These are phyloP conservation scores for Coelastrella sp. DNA, from an alignment of 139 green algal species.

Conservation along the genomic window DNA sequence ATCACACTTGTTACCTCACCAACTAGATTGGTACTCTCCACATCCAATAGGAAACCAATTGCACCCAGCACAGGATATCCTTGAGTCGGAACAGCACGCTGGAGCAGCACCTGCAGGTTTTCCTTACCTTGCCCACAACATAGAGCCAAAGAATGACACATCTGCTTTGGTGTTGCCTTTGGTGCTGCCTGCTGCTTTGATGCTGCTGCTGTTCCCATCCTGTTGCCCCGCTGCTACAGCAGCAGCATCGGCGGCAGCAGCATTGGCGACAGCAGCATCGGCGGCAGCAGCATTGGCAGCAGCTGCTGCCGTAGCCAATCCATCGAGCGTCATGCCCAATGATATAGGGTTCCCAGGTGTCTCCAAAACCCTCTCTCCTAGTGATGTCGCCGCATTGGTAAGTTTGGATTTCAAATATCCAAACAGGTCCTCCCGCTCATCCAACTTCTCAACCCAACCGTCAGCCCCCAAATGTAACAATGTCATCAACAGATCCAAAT, in stretches of 20 bases:
- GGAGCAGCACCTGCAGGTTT: too few relatives aligned
- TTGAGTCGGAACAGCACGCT: too few relatives aligned
- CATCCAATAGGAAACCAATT: too few relatives aligned
- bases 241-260: too few relatives aligned
- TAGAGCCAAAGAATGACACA: conserved; percentile 82
- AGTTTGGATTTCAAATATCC: conserved; percentile 68
- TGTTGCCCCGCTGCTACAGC: not conserved
- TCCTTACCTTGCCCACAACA: conserved; percentile 80
- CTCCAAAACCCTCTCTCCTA: conserved; percentile 82
- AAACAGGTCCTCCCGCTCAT: conserved; percentile 79
- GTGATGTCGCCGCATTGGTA: conserved; percentile 52
- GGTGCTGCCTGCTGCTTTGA: not conserved
- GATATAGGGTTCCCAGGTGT: conserved; percentile 95
- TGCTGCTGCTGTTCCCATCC: not conserved
- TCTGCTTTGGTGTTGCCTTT: not conserved
- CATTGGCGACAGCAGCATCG: too few relatives aligned
- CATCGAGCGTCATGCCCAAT: conserved; percentile 84
- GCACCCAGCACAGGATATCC: too few relatives aligned
- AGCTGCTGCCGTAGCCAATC: conserved; percentile 7
- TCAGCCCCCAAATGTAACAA: conserved; percentile 88
- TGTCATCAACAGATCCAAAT: conserved; percentile 95
- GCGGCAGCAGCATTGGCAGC: not conserved
- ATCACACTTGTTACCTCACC: too few relatives aligned
- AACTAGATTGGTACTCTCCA: too few relatives aligned
- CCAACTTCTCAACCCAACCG: conserved; percentile 79